A percentile compares a stretch with the other conserved stretches of the same genome.
Evolutionary conservation across 2,329 filamentous ascomycete genomes (phyloP).

Genomic region (Colletotrichum siamense): DNA sequence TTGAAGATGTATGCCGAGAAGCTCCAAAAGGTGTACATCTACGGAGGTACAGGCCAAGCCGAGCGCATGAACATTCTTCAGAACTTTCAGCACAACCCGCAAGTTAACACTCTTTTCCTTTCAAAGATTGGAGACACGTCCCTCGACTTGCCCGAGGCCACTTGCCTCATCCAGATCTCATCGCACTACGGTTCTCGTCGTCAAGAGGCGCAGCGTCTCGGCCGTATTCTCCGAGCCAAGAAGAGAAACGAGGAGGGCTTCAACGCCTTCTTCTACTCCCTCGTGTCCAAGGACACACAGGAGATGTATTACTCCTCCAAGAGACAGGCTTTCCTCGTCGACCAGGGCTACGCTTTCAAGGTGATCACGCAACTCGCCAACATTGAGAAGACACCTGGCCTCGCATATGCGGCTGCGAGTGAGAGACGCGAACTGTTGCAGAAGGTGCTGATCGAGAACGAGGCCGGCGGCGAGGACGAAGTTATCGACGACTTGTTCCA

Average conservation of each 20-base stretch:
- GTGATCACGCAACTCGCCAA: constrained; percentile 96
- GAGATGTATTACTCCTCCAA: constrained; percentile 99
- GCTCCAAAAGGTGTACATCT: constrained; percentile 87
- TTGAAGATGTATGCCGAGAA: constrained; percentile 85
- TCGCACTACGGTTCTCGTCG: constrained; percentile 96
- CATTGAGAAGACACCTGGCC: constrained; percentile 80
- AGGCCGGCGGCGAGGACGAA: constrained; percentile 74
- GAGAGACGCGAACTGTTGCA: constrained; percentile 88
- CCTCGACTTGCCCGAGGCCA: constrained; percentile 95
- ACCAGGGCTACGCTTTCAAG: constrained; percentile 98
- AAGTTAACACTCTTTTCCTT: constrained; percentile 90
- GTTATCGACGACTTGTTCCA: constrained; percentile 68
- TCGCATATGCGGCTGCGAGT: constrained; percentile 79
- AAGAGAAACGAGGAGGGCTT: constrained; percentile 97
- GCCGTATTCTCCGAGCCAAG: constrained; percentile 93
- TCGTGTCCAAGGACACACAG: constrained; percentile 95
- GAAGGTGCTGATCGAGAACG: constrained; percentile 88
- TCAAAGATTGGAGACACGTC: constrained; percentile 99
- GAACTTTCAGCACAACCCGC: constrained; percentile 92
- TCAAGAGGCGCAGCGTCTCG: constrained; percentile 93
- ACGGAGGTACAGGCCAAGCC: constrained; percentile 82
- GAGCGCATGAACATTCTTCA: constrained; percentile 89
- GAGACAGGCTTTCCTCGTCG: constrained; percentile 93
- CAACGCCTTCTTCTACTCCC: constrained; percentile 98
- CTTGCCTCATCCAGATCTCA: constrained; percentile 95